Evolutionary conservation across 2,329 filamentous ascomycete species (phyloP).

Genomic region (Aspergillus tanneri): DNA sequence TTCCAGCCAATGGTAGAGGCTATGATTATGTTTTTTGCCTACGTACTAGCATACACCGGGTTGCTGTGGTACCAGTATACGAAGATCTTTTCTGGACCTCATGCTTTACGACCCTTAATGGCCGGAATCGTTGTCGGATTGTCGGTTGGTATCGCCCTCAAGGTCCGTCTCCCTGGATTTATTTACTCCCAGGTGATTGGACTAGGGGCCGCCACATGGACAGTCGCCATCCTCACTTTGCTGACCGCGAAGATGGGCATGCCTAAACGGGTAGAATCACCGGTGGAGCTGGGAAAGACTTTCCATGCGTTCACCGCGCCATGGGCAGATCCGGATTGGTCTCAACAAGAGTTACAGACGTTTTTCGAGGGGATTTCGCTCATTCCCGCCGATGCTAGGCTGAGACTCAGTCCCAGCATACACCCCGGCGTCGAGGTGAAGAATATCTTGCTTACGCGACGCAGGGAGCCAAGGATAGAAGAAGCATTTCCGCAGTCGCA

Average conservation of each 20-base stretch:
- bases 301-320: conserved; percentile 48
- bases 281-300: conserved; percentile 32
- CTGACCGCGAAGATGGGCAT: conserved; percentile 51
- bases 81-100: conserved; percentile 53
- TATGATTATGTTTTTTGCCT: conserved; percentile 52
- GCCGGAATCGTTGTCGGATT: conserved; percentile 49
- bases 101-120: conserved; percentile 50
- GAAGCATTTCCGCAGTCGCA: conserved; percentile 49
- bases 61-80: conserved; percentile 56
- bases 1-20: conserved; percentile 47
- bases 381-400: conserved; percentile 45
- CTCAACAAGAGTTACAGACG: conserved; percentile 52
- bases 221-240: conserved; percentile 50
- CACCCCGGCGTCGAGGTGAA: conserved; percentile 49
- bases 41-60: conserved; percentile 52
- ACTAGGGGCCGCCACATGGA: conserved; percentile 53
- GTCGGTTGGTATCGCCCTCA: conserved; percentile 48
- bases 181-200: conserved; percentile 50
- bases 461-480: conserved; percentile 31
- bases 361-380: conserved; percentile 46
- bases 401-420: conserved; percentile 39
- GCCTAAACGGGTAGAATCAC: conserved; percentile 42
- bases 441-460: conserved; percentile 41
- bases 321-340: conserved; percentile 48
- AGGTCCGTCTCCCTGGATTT: conserved; percentile 40